Base-by-base conservation (phyloP, 768 basidiomycete species). In the Trametes sanguinea region DNA sequence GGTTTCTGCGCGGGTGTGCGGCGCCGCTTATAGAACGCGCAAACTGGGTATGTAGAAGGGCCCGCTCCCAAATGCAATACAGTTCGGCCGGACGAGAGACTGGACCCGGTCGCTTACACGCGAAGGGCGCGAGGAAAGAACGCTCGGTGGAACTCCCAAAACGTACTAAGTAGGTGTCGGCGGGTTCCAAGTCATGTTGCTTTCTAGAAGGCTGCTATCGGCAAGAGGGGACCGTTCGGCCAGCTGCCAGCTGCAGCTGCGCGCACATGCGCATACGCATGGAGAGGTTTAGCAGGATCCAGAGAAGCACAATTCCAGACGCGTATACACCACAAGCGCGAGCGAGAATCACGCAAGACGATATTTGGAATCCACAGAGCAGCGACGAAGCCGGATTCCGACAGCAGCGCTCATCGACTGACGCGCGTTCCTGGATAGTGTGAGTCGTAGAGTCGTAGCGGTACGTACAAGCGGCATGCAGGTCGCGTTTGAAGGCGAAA, bases 181-280 rank as follows among this genome's bases (percentile, higher is more conserved):
- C 61, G 61, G 8, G 51, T 37, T 57, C 43, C 45, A 30, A 54
- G 60, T 43, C 61, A 62, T 57, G 55, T 39, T 29, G 51, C 22
- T 37, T 54, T 60, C 51, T 48, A 60, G 59, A 60, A 60, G 51
- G 51, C 59, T 7, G 59, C 32, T 59, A 51, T 59, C 50, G 57
- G 57, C 57, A 29, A 35, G 44, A 37, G 44, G 17, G n/a, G 29
- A 32, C 56, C 22, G 46, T 47, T 47, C 45, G 46, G 46, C 46
- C 17, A 11, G 46, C 39, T 8, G 46, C 46, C 17, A 11, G 46
- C 39, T 8, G 8, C 39, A 13, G 17, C 46, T 47, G 46, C 6
- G 17, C 10, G 29, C 22, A 22, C 22, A 27, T 27, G 27, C 29
- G 46, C 30, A 22, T 32, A 29, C 27, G 48, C 48, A 22, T 29